These are phyloP conservation scores for Limnanthes douglasii DNA, from an alignment of 345 rosid species.

Conservation along the genomic window DNA sequence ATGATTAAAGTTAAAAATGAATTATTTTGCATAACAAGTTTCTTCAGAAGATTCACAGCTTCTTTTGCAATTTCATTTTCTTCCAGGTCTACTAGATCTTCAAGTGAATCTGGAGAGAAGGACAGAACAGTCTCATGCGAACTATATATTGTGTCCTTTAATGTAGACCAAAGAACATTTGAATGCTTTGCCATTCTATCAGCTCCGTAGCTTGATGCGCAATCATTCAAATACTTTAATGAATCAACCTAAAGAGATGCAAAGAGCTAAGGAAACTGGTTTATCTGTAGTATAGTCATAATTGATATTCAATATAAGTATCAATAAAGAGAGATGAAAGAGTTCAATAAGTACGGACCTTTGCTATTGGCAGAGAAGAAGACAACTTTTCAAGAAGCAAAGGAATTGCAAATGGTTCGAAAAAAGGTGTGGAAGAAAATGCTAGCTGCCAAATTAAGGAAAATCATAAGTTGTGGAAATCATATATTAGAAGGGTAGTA, in stretches of 20 bases:
- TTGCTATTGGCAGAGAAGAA: conserved; percentile 69
- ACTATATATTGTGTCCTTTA: conserved; percentile 44
- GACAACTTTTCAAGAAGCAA: conserved; percentile 90
- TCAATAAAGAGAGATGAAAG: neutral
- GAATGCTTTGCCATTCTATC: conserved; percentile 52
- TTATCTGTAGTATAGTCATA: conserved; percentile 7
- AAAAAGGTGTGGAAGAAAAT: conserved; percentile 66
- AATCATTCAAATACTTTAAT: conserved; percentile 52
- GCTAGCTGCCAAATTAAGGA: conserved; percentile 36
- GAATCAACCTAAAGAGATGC: conserved; percentile 59
- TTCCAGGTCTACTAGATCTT: conserved; percentile 17
- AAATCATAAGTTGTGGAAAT: neutral
- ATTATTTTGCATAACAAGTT: conserved; percentile 36
- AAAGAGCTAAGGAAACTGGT: conserved; percentile 6
- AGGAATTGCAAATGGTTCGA: conserved; percentile 80
- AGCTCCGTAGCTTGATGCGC: conserved; percentile 50
- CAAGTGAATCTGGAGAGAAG: conserved; percentile 30
- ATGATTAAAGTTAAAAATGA: conserved; percentile 34
- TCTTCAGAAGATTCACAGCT: conserved; percentile 45
- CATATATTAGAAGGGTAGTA: no score
- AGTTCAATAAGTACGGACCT: conserved; percentile 28
- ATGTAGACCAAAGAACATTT: conserved; percentile 44
- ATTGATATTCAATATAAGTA: conserved; percentile 4
- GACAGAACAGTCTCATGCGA: conserved; percentile 27
- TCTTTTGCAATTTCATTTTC: conserved; percentile 39